phyloP scores from a whole-genome alignment of 192 early-diverging fungal genomes.

The Rhizophagus prolifer region DNA sequence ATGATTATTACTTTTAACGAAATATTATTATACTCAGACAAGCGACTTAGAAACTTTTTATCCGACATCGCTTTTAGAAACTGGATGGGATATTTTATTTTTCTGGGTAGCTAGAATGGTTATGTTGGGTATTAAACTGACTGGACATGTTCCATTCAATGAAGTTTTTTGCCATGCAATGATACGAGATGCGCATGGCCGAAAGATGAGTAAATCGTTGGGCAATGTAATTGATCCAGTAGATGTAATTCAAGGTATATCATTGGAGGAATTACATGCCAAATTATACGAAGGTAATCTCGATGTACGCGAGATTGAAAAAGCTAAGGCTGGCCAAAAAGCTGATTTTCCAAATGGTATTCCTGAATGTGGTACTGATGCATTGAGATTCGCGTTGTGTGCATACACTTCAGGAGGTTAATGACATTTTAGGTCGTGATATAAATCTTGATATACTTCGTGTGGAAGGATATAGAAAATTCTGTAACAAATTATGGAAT shows the following conservation, averaged over 20 bases:
- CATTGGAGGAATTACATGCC: slow-evolving; percentile 72
- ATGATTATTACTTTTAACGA: not conserved
- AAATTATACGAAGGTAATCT: slow-evolving; percentile 85
- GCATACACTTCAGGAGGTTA: slow-evolving; percentile 62
- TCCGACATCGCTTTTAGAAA: slow-evolving; percentile 90
- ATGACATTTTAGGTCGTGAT: slow-evolving; percentile 59
- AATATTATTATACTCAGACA: slow-evolving; percentile 47
- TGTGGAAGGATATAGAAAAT: slow-evolving; percentile 99
- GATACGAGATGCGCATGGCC: slow-evolving; percentile 96
- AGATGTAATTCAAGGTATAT: slow-evolving; percentile 94
- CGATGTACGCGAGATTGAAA: slow-evolving; percentile 83
- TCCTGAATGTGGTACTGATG: slow-evolving; percentile 97
- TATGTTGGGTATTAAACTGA: slow-evolving; percentile 95
- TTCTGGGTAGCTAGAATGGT: slow-evolving; percentile 99
- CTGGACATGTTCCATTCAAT: slow-evolving; percentile 92
- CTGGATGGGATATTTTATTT: slow-evolving; percentile 98
- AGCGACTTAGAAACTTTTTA: slow-evolving; percentile 83
- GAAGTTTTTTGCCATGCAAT: slow-evolving; percentile 97
- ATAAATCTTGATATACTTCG: slow-evolving; percentile 93
- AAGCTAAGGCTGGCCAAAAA: slow-evolving; percentile 82
- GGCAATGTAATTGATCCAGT: slow-evolving; percentile 99
- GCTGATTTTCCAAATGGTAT: slow-evolving; percentile 95
- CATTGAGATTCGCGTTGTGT: slow-evolving; percentile 80
- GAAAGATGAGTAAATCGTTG: slow-evolving; percentile 96
- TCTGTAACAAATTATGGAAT: slow-evolving; percentile 99